Percentiles rank a stretch among this genome's conserved stretches.
Evolutionary conservation across 768 basidiomycete species (phyloP).

Genomic region (Amyloporia xantha): DNA sequence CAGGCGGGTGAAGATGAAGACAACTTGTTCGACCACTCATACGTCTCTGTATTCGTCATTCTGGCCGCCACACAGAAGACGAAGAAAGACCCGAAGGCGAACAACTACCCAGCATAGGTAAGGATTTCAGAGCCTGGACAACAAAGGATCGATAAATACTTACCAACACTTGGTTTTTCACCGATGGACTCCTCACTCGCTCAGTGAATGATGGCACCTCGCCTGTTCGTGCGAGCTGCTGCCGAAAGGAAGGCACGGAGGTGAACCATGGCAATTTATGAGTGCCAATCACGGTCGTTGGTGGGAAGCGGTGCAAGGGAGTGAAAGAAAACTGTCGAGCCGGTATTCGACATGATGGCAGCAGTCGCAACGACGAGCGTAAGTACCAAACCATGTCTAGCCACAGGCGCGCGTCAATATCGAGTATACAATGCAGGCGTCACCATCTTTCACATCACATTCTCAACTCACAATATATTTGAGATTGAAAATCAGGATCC

Average conservation of each 20-base stretch:
- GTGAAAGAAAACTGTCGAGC: slow-evolving; percentile 17
- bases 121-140: neutral
- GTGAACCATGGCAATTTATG: neutral
- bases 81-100: neutral
- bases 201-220: slow-evolving; percentile 3
- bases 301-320: neutral
- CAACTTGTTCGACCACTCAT: neutral
- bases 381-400: neutral
- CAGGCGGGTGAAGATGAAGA: neutral
- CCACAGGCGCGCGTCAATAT: neutral
- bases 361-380: neutral
- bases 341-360: neutral
- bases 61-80: neutral
- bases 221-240: slow-evolving; percentile 1
- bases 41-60: slow-evolving; percentile 3
- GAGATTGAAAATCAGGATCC: neutral
- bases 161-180: slow-evolving; percentile 7
- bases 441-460: neutral
- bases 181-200: neutral
- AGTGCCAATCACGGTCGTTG: slow-evolving; percentile 1
- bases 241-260: neutral
- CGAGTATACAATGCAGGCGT: neutral
- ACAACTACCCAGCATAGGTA: neutral
- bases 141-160: neutral
- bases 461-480: too few species aligned